Conservation (phyloP, 2,329 filamentous ascomycete species). For the Pleurostoma richardsiae region DNA sequence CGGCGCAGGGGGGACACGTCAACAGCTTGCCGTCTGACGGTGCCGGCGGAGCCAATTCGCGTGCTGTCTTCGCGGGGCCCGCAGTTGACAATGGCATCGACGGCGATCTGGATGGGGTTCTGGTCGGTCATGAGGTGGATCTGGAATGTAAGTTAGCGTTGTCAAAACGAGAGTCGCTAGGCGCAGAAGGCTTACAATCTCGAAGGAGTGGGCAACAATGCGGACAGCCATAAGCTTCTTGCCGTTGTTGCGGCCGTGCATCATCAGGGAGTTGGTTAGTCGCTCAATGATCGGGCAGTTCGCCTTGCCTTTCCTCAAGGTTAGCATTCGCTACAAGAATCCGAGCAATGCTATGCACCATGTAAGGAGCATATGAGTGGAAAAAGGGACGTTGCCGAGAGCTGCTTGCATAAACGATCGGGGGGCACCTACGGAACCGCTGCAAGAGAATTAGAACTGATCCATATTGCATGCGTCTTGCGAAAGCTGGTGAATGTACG, state of each 20-base stretch:
- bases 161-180: background rate
- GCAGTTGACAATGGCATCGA: conserved; percentile 99
- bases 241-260: conserved; percentile 99
- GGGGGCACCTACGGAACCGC: too few species aligned
- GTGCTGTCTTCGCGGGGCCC: conserved; percentile 99
- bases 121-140: conserved; percentile 99
- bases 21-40: conserved; percentile 99
- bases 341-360: too few species aligned
- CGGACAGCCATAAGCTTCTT: conserved; percentile 99
- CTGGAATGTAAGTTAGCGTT: conserved; percentile 43
- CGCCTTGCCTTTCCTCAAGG: conserved; percentile 70
- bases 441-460: too few species aligned
- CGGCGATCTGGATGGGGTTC: conserved; percentile 99
- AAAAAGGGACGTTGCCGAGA: too few species aligned
- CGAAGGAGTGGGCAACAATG: conserved; percentile 97
- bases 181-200: conserved; percentile 66
- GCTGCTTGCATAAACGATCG: too few species aligned
- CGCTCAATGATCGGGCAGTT: conserved; percentile 99
- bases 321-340: too few species aligned
- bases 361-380: too few species aligned
- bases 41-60: conserved; percentile 98
- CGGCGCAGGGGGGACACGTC: conserved; percentile 99
- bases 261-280: conserved; percentile 99
- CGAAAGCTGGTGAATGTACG: conserved; percentile 39
- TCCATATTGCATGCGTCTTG: too few species aligned